Base-by-base conservation (phyloP, 768 basidiomycete genomes). In the Boletus huronensis region DNA sequence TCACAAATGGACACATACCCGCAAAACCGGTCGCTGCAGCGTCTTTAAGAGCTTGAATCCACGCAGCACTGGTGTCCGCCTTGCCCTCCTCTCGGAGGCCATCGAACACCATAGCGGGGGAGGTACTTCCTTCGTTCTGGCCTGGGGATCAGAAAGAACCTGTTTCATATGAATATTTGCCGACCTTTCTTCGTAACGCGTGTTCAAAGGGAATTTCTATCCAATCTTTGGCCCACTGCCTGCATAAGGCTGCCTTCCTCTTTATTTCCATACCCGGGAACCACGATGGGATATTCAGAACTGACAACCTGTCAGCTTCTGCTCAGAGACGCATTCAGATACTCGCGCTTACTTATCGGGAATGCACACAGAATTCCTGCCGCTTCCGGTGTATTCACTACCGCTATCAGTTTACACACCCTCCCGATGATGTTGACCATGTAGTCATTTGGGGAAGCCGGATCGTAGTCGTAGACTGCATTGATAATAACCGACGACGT, bases 141-240 rank as follows among this genome's bases (percentile, higher is more conserved):
- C 7, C 32, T 0, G 7, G 10, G 13, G 8, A 2, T 55, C 34
- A 55, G 41, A 17, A 23, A 16, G 17, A 36, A 35, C 38, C 31
- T 16, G 16, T 13, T 44, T 23, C 16, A 4, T 19, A 31, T 17
- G n/a, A 6, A 39, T 5, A 31, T 29, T 29, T 14, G 58, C 55
- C 16, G 4, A 71, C 74, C 62, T 71, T 65, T 40, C 60, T 53
- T 39, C 45, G 45, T 59, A 71, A 60, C 16, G 67, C 65, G 35
- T 61, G 62, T 8, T 62, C 54, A 40, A 68, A 71, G 4, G 73
- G 71, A 34, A 47, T 50, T 46, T 64, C 64, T 62, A 34, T 39
- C 61, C 51, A 65, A 9, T 54, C 52, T 21, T 21, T 53, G 9
- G 25, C 35, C 54, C 51, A 53, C 17, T 49, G 13, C 40, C 47